Base-by-base conservation (phyloP, 108 stramenopile species). In the Nitzschia sp. region DNA sequence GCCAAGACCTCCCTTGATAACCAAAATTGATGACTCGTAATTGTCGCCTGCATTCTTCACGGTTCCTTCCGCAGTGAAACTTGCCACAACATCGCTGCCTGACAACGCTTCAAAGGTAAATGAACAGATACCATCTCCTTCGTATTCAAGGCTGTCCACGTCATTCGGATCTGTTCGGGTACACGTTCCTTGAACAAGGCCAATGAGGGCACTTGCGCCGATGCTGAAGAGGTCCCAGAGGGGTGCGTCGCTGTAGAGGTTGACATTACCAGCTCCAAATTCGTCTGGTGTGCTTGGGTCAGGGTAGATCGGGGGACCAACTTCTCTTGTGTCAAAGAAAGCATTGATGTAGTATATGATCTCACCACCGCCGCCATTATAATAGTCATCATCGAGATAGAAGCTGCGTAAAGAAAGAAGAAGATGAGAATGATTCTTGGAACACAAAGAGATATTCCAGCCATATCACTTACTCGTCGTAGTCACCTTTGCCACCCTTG, bases 131-230 rank as follows among this genome's bases (percentile, higher is more conserved):
- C 52, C 72, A 33, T 28, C 21, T n/a, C 75, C 75, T 32, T 36
- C 45, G 28, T 61, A 76, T 4, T 9, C 33, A 0, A 53, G 46
- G 31, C n/a, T 29, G 35, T 17, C 22, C 13, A 22, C 11, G 9
- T 13, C 28, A 38, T 67, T 66, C 15, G 73, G 66, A 33, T 76
- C 75, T 15, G 58, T 76, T 57, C 75, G 30, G 22, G 55, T 76
- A 55, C 75, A 76, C 17, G 48, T 30, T 41, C 75, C 75, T 30
- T 58, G 54, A 16, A 57, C 54, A 26, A 57, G n/a, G 16, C 66
- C 75, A 22, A 69, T 46, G 25, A 46, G 5, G 26, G 72, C 68
- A 2, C 34, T 30, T 0, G 52, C 53, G 2, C 2, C 22, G 25
- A 66, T 45, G 23, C 60, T 31, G 32, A 26, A 13, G 26, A 61